Percentiles rank a stretch among this genome's conserved stretches.
These are phyloP conservation scores for Dissophora ornata DNA, from an alignment of 192 early-diverging fungal species.

Conservation along the genomic window DNA sequence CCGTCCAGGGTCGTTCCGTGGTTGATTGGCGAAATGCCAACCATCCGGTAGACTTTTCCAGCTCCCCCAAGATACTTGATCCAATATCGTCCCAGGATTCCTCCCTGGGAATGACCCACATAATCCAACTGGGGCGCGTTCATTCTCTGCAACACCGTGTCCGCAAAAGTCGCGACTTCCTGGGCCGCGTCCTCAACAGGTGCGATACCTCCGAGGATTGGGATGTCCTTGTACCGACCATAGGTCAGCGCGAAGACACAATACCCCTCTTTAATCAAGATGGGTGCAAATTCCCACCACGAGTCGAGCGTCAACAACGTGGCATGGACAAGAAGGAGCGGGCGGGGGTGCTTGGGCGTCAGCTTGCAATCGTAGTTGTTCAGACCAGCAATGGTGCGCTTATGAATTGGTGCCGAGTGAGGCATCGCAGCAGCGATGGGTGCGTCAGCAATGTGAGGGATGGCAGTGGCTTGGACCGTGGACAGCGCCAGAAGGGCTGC, in stretches of 20 bases:
- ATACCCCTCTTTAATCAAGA: slow-evolving; percentile 27
- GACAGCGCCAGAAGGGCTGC: not conserved
- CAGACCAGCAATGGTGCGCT: slow-evolving; percentile 21
- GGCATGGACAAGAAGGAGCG: slow-evolving; percentile 37
- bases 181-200: slow-evolving; percentile 38
- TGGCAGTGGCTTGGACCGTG: slow-evolving; percentile 6
- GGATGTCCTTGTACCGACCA: slow-evolving; percentile 25
- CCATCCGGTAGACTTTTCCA: slow-evolving; percentile 38
- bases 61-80: slow-evolving; percentile 42
- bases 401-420: slow-evolving; percentile 1
- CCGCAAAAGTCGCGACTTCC: slow-evolving; percentile 24
- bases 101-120: slow-evolving; percentile 46
- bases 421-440: not conserved
- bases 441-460: not conserved
- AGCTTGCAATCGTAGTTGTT: slow-evolving; percentile 40
- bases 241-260: slow-evolving; percentile 47
- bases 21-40: slow-evolving; percentile 35
- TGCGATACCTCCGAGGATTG: slow-evolving; percentile 19
- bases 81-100: slow-evolving; percentile 40
- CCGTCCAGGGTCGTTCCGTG: slow-evolving; percentile 40
- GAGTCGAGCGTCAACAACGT: slow-evolving; percentile 33
- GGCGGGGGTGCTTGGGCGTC: slow-evolving; percentile 31
- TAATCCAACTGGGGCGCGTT: slow-evolving; percentile 35
- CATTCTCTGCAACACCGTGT: slow-evolving; percentile 15
- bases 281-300: slow-evolving; percentile 24